Base-by-base conservation (phyloP, 1,284 basidiomycete species). In the Ganoderma lingzhi region DNA sequence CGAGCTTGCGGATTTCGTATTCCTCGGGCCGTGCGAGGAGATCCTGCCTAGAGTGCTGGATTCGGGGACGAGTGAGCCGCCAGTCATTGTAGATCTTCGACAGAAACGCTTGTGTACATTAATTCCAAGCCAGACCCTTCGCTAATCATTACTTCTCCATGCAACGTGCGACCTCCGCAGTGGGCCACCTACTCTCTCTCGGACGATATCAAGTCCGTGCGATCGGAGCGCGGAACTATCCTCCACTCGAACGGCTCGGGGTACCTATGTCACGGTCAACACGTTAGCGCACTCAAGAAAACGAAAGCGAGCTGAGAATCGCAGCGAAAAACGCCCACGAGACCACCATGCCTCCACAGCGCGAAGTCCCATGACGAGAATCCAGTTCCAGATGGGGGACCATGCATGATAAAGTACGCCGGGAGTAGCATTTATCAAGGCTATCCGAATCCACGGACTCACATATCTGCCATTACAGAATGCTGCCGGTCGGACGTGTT, bases 21-120 rank as follows among this genome's bases (percentile, higher is more conserved):
- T 87, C 74, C 70, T 85, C 30, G 84, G 85, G 2, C 80, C 83
- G 53, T 85, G 85, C 70, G 84, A 86, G 74, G 77, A 83, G 62
- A 82, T 80, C 37, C 70, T 87, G 42, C 81, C 85, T 15, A 53
- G 19, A 14, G 51, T 53, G 14, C 32, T 55, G 28, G 53, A 55
- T 55, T 55, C 30, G 30, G 53, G 3, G 15, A 23, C 30, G 4
- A 32, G 14, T 55, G 28, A 55, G 30, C 0, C 6, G 53, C 3
- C 3, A 55, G 14, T 32, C 3, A 23, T 23, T 12, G 53, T 12
- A 28, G 10, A 12, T 12, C 6, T 51, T 51, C 48, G 12, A 10
- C 48, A 28, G n/a, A 51, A 51, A 28, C 19, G 19, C 23, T 10
- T 10, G 42, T 28, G 23, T 51, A 28, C 48, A 28, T 6, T 23